Conservation (phyloP, 2,329 filamentous ascomycete species). For the Aspergillus fischeri region DNA sequence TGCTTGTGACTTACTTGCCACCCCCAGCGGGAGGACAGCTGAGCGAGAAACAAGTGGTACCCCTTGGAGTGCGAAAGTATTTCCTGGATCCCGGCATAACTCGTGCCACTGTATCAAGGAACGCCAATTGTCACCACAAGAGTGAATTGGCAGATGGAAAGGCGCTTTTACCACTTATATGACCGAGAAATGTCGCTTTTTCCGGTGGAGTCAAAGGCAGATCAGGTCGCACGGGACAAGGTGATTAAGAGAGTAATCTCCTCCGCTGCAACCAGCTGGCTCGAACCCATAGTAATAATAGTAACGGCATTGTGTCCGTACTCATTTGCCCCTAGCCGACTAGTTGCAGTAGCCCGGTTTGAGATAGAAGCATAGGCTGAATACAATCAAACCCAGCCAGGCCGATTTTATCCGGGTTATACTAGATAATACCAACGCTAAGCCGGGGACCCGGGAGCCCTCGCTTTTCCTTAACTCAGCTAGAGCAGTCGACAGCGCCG, state of each 20-base stretch:
- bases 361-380: neutral
- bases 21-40: neutral
- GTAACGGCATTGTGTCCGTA: neutral
- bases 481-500: too few relatives aligned
- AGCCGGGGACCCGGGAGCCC: too few relatives aligned
- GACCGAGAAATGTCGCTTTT: neutral
- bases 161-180: neutral
- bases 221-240: neutral
- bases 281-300: neutral
- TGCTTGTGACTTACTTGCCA: too few relatives aligned
- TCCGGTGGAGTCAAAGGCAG: neutral
- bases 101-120: neutral
- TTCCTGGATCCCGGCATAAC: too few relatives aligned
- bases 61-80: too few relatives aligned
- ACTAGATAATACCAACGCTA: too few relatives aligned
- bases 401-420: too few relatives aligned
- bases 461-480: too few relatives aligned
- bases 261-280: neutral
- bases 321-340: neutral
- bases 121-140: neutral
- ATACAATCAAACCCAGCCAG: neutral
- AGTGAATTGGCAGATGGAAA: neutral
- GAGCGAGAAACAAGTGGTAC: too few relatives aligned
- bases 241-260: neutral
- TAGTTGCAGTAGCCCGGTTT: neutral